Evolutionary conservation across 805 yeast species (phyloP).

Genomic region (Hanseniaspora clermontiae): DNA sequence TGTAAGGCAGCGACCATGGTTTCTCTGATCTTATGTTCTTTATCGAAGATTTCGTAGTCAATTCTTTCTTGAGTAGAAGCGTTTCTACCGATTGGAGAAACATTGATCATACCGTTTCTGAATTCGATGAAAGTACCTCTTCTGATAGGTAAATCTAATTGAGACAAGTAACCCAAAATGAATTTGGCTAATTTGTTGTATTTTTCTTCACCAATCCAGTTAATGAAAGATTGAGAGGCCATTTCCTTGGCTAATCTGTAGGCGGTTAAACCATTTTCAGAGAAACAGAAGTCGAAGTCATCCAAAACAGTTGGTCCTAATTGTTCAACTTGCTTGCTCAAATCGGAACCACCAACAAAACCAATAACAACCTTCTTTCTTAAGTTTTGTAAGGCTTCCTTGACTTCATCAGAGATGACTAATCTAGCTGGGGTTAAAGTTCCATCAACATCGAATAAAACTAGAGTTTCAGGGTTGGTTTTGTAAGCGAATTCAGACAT

Average conservation of each 20-base stretch:
- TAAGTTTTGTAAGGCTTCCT: conserved; percentile 51
- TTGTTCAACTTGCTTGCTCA: conserved; percentile 90
- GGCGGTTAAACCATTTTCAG: conserved; percentile 97
- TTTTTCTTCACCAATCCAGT: conserved; percentile 90
- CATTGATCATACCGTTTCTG: conserved; percentile 98
- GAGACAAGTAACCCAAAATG: conserved; percentile 71
- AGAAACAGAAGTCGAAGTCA: conserved; percentile 88
- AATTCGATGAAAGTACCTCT: conserved; percentile 98
- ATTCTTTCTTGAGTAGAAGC: conserved; percentile 89
- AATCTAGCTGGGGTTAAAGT: conserved; percentile 96
- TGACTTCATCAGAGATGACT: conserved; percentile 64
- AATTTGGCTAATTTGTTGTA: conserved; percentile 82
- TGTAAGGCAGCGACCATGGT: conserved; percentile 74
- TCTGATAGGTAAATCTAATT: conserved; percentile 84
- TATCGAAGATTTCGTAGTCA: conserved; percentile 80
- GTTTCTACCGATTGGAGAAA: conserved; percentile 97
- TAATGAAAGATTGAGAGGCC: conserved; percentile 86
- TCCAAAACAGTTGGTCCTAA: conserved; percentile 66
- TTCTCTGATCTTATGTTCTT: conserved; percentile 67
- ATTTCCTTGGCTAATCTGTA: conserved; percentile 79
- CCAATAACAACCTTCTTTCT: conserved; percentile 92
- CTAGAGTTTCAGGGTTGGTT: conserved; percentile 75
- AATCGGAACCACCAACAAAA: conserved; percentile 95
- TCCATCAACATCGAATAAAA: conserved; percentile 95
- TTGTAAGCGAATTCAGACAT: conserved; percentile 49